A percentile compares a stretch with the other conserved stretches of the same genome.
These are phyloP conservation scores for Verticillium nubilum DNA, from an alignment of 2,329 filamentous ascomycete species.

Conservation along the genomic window DNA sequence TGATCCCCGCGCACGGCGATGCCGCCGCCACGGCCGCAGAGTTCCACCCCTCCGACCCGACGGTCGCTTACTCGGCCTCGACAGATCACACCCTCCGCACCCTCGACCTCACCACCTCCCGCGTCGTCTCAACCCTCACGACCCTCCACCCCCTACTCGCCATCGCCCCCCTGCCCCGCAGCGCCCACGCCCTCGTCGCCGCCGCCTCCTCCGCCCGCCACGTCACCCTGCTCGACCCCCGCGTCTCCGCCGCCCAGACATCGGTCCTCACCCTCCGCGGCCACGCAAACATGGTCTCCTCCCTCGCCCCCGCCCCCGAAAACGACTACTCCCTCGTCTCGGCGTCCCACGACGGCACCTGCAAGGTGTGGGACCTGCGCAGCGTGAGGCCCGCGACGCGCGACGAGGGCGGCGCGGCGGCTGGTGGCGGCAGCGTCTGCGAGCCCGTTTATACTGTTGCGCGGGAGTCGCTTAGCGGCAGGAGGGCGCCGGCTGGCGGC, in stretches of 20 bases:
- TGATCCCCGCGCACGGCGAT: constrained; percentile 67
- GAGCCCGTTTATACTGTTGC: constrained; percentile 71
- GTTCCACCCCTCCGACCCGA: constrained; percentile 80
- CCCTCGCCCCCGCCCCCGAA: constrained; percentile 40
- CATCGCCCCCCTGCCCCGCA: constrained; percentile 66
- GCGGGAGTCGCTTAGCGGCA: constrained; percentile 63
- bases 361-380: constrained; percentile 88
- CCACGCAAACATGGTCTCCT: constrained; percentile 67
- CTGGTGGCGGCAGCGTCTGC: constrained; percentile 52
- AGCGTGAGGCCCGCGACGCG: constrained; percentile 55
- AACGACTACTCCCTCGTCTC: constrained; percentile 82
- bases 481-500: constrained; percentile 62
- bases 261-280: constrained; percentile 87
- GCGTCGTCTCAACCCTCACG: constrained; percentile 74
- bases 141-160: constrained; percentile 81
- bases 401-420: constrained; percentile 52
- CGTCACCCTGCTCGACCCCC: constrained; percentile 89
- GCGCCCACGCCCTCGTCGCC: constrained; percentile 47
- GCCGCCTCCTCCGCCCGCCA: constrained; percentile 81
- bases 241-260: constrained; percentile 68
- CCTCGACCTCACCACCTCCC: constrained; percentile 79
- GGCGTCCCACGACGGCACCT: constrained; percentile 88
- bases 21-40: constrained; percentile 73
- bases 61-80: constrained; percentile 85
- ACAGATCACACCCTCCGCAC: constrained; percentile 89